Base-by-base conservation (phyloP, 371 early-diverging fungal genomes). In the Thermomucor indicae-seudaticae region DNA sequence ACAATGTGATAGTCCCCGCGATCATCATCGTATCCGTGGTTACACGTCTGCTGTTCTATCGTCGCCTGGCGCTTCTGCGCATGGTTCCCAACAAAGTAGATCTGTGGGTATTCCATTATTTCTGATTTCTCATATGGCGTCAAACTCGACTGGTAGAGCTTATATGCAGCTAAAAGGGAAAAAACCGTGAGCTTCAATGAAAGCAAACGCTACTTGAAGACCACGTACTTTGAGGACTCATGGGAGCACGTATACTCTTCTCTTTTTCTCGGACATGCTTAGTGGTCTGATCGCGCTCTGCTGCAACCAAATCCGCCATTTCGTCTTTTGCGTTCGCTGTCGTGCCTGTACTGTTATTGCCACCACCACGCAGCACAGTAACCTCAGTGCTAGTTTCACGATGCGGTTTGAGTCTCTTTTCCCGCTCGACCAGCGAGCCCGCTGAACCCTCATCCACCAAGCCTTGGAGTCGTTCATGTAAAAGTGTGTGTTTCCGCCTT, bases 41-140 rank as follows among this genome's bases (percentile, higher is more conserved):
- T 85, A 47, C 75, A 75, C 7, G 59, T 56, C 22, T 55, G 56
- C 3, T 71, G 65, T 11, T 74, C 75, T 22, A 65, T 62, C 17
- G 67, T 77, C 3, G 79, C 66, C 11, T 72, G 64, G 22, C 64
- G 62, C 47, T 84, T 84, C 32, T 79, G 64, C 1, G 84, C 76
- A 54, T 85, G 84, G 40, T 78, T 83, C 10, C 96, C 95, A 25
- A 88, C 83, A 61, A 89, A 96, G 60, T 91, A 95, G 14, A 96
- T 73, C 35, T 88, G 81, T 1, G 83, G 76, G 46, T 79, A 96
- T 8, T 83, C 80, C 3, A 84, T 57, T 38, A 96, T 90, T 61
- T 96, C 97, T 4, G 72, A 66, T 38, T 86, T 86, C 67, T 96
- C 97, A 47, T 84, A 88, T 10, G 79, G 58, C 11, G 90, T 89